Conservation (phyloP, 768 basidiomycete genomes). For the Phylloporus sp. region DNA sequence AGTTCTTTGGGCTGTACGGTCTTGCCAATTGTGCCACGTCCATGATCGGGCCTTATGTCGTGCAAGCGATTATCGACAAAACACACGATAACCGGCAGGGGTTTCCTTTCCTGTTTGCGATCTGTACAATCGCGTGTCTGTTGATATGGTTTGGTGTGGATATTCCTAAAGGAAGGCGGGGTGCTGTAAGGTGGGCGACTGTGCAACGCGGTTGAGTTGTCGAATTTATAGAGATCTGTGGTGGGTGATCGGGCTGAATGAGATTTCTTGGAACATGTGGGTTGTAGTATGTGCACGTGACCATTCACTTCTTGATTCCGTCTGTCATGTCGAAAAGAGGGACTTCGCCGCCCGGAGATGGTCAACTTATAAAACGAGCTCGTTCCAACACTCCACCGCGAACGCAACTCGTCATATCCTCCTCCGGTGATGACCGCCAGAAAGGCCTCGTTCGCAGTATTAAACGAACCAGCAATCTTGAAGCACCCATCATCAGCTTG, state of each 20-base stretch:
- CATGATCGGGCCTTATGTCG: conserved; percentile 83
- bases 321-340: conserved; percentile 66
- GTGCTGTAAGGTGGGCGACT: conserved; percentile 58
- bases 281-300: background rate
- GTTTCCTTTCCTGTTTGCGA: conserved; percentile 78
- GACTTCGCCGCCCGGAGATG: conserved; percentile 50
- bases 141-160: conserved; percentile 78
- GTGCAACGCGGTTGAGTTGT: conserved; percentile 16
- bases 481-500: conserved; percentile 91
- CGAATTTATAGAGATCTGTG: too few relatives aligned
- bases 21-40: conserved; percentile 83
- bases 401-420: conserved; percentile 77
- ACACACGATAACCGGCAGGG: conserved; percentile 77
- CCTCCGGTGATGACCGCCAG: conserved; percentile 64
- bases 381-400: conserved; percentile 48
- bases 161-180: conserved; percentile 55
- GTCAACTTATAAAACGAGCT: conserved; percentile 59
- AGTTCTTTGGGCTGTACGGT: conserved; percentile 88
- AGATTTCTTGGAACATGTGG: too few relatives aligned
- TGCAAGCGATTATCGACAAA: conserved; percentile 75
- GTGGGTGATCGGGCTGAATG: too few relatives aligned
- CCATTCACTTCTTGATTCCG: background rate
- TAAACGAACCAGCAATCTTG: conserved; percentile 87
- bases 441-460: conserved; percentile 82
- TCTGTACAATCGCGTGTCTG: conserved; percentile 61